Base-by-base conservation (phyloP, 257 asterid genomes). In the Solanum microdontum region DNA sequence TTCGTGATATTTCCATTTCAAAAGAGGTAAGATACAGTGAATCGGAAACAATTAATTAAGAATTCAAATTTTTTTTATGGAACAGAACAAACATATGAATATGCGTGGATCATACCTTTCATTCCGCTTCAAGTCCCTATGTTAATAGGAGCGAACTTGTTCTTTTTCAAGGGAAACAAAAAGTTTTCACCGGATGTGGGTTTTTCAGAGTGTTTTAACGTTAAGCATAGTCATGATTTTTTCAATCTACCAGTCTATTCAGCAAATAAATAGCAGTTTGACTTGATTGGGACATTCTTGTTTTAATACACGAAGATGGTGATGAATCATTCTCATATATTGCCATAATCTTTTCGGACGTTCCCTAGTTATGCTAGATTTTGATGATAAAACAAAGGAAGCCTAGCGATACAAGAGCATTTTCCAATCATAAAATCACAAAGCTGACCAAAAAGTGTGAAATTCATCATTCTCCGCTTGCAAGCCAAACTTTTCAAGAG, bases 31-130 rank as follows among this genome's bases (percentile, higher is more conserved):
- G 58, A 45, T 45, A 0, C 1, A 0, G 58, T 45, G 58, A 45
- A 45, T 45, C 19, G 1, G 58, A 13, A 45, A 45, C 58, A 45
- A 45, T 45, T 45, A 45, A 45, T 45, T 45, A 45, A 45, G 58
- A 45, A 13, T 45, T 45, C 58, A 45, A 45, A 0, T 0, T 0
- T 1, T 1, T 1, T 13, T 45, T 45, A 45, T 13, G 58, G 1
- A 45, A 4, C 14, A 40, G 1, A 40, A 3, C 19, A 45, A 2
- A 45, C 58, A 4, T 45, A 13, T 45, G 58, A 45, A 45, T 4
- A 45, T 48, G 23, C 1, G 8, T 48, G 60, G 23, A 48, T 48
- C 60, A 48, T 48, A 48, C 60, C 21, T 48, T 14, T 48, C 60
- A 48, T 14, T 48, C 60, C 60, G 14, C 60, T 48, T 48, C 60